A percentile compares a stretch with the other conserved stretches of the same genome.
phyloP scores from a whole-genome alignment of 2,329 filamentous ascomycete species.

The Trichoderma sp. region DNA sequence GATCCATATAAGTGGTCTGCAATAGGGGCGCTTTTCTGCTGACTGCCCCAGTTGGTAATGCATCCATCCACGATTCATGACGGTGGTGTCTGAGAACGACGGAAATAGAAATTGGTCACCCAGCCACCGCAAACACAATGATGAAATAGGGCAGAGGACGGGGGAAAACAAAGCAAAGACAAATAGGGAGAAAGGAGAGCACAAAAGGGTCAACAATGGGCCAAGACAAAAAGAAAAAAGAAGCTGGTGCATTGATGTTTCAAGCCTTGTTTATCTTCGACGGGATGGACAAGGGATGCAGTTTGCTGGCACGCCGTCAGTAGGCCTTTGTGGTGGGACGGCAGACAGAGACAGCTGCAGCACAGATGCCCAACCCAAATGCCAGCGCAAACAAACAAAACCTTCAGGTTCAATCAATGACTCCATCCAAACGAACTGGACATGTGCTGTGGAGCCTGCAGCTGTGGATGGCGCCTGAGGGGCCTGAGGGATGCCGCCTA shows the following conservation, averaged over 20 bases:
- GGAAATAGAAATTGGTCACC: not conserved
- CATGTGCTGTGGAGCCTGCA: constrained; percentile 10
- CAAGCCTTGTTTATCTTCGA: not conserved
- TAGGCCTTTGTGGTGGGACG: not conserved
- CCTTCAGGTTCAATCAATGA: not conserved
- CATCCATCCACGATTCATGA: not conserved
- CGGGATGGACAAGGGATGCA: not conserved
- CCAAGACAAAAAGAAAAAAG: not conserved
- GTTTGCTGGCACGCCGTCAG: not conserved
- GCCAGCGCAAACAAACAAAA: not conserved
- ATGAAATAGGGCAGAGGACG: not conserved
- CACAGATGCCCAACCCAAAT: constrained; percentile 10
- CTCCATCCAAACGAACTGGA: not conserved
- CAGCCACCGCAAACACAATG: not conserved
- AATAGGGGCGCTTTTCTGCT: not conserved
- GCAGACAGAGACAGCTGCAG: not conserved
- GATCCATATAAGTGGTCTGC: not conserved
- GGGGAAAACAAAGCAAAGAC: not conserved
- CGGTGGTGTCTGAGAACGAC: not conserved
- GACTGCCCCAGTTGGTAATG: not conserved
- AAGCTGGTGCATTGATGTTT: not conserved
- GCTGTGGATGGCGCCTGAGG: constrained; percentile 16
- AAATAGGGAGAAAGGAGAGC: not conserved
- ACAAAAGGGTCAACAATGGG: not conserved
- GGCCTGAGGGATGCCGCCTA: not conserved